These are phyloP conservation scores for Ustilago xerochloae DNA, from an alignment of 1,284 basidiomycete species.

Conservation along the genomic window DNA sequence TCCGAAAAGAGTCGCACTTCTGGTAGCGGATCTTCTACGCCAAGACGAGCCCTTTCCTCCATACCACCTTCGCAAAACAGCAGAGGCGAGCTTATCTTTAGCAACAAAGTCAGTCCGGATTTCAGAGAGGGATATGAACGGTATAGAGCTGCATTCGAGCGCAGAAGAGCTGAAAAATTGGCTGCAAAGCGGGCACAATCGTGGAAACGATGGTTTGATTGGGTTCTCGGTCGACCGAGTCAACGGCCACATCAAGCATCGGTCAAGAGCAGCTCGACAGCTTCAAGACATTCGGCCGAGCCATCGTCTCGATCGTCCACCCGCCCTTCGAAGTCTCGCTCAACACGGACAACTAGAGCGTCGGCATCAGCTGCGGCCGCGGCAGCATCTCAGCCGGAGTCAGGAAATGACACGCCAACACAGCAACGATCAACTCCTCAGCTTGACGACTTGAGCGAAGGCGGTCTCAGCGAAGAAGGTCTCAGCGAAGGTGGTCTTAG, in stretches of 20 bases:
- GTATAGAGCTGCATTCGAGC: slow-evolving; percentile 90
- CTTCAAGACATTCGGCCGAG: background rate
- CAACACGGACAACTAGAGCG: slow-evolving; percentile 3
- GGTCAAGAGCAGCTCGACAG: background rate
- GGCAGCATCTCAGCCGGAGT: background rate
- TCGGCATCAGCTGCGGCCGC: no score
- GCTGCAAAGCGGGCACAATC: slow-evolving; percentile 42
- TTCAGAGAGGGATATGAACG: slow-evolving; percentile 94
- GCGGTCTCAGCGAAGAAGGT: slow-evolving; percentile 22
- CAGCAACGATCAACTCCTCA: slow-evolving; percentile 1
- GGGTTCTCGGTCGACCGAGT: slow-evolving; percentile 9
- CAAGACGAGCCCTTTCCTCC: slow-evolving; percentile 72
- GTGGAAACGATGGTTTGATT: slow-evolving; percentile 48
- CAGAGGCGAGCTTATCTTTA: slow-evolving; percentile 95
- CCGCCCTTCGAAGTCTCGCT: slow-evolving; percentile 11
- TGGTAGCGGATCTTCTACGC: background rate
- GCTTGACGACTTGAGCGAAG: slow-evolving; percentile 18
- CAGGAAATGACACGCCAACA: background rate
- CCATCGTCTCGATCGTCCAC: background rate
- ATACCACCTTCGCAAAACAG: slow-evolving; percentile 91
- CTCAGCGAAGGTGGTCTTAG: slow-evolving; percentile 22
- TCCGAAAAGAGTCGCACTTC: slow-evolving; percentile 2
- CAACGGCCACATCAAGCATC: background rate
- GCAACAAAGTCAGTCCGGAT: slow-evolving; percentile 80
- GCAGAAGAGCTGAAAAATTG: slow-evolving; percentile 76